A percentile compares a stretch with the other conserved stretches of the same genome.
phyloP scores from a whole-genome alignment of 768 basidiomycete genomes.

The Rossbeevera mucosa region DNA sequence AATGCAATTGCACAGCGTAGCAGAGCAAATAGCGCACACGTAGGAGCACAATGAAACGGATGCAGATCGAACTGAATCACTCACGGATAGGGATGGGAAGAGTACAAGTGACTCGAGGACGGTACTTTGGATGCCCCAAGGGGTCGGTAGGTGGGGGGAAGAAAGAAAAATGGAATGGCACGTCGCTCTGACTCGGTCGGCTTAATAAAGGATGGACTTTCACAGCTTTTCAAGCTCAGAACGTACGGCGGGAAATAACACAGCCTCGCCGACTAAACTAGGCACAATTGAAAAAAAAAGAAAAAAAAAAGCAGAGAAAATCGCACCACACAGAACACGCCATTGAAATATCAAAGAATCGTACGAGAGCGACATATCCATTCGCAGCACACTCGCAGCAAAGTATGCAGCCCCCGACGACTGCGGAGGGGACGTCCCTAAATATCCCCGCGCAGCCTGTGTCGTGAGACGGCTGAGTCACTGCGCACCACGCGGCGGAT shows the following conservation, averaged over 20 bases:
- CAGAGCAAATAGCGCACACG: conserved; percentile 25
- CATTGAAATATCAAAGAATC: neutral
- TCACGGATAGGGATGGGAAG: conserved; percentile 19
- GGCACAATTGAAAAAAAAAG: conserved; percentile 1
- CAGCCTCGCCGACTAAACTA: conserved; percentile 14
- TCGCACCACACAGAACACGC: neutral
- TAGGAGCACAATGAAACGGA: conserved; percentile 28
- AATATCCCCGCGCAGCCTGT: conserved; percentile 3
- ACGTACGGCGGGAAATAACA: conserved; percentile 23
- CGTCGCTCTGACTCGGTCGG: conserved; percentile 23
- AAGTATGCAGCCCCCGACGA: conserved; percentile 8
- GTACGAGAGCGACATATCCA: neutral
- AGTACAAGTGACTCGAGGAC: conserved; percentile 24
- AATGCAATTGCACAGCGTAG: conserved; percentile 16
- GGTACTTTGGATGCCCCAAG: conserved; percentile 15
- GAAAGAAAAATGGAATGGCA: conserved; percentile 6
- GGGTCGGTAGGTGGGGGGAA: conserved; percentile 17
- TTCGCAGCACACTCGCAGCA: neutral
- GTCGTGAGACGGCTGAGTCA: conserved; percentile 6
- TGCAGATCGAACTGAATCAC: conserved; percentile 24
- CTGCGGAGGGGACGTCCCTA: conserved; percentile 13
- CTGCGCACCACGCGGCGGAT: neutral
- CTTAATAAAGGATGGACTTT: conserved; percentile 28
- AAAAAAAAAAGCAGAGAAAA: neutral
- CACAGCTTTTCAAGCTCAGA: conserved; percentile 38